Conservation (phyloP, 2,329 filamentous ascomycete species). For the Volutella citrinella region DNA sequence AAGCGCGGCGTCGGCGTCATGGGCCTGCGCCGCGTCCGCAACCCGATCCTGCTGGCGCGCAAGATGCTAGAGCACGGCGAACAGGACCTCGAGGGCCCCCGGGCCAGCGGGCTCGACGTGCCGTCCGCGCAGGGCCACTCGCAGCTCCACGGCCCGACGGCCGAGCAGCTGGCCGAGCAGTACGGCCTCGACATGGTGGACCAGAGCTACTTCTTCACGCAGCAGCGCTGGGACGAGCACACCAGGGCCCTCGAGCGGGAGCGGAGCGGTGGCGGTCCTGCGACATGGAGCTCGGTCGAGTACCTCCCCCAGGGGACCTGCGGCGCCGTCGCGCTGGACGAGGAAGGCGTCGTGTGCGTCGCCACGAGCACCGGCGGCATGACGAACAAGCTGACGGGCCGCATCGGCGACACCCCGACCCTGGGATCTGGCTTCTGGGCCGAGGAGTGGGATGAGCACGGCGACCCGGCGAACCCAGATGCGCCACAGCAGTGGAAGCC, state of each 20-base stretch:
- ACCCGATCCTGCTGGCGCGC: constrained; percentile 72
- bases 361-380: constrained; percentile 71
- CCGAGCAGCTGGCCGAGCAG: constrained; percentile 63
- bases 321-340: constrained; percentile 78
- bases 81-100: constrained; percentile 44
- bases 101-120: constrained; percentile 33
- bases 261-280: constrained; percentile 34
- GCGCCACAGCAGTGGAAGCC: constrained; percentile 16
- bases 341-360: constrained; percentile 68
- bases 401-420: constrained; percentile 83
- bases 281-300: constrained; percentile 57
- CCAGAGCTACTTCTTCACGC: constrained; percentile 74
- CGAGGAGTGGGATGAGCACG: constrained; percentile 68
- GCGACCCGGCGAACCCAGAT: constrained; percentile 25
- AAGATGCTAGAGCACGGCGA: constrained; percentile 69
- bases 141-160: constrained; percentile 63
- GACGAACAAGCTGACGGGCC: constrained; percentile 83
- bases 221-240: constrained; percentile 77
- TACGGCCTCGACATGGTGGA: constrained; percentile 72
- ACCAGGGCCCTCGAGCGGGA: constrained; percentile 53
- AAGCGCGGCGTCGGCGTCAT: constrained; percentile 80
- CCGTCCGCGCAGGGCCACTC: constrained; percentile 66
- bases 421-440: constrained; percentile 88
- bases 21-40: constrained; percentile 69
- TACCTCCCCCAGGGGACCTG: constrained; percentile 82